Base-by-base conservation (phyloP, 2,329 filamentous ascomycete species). In the Daldinia sp. region DNA sequence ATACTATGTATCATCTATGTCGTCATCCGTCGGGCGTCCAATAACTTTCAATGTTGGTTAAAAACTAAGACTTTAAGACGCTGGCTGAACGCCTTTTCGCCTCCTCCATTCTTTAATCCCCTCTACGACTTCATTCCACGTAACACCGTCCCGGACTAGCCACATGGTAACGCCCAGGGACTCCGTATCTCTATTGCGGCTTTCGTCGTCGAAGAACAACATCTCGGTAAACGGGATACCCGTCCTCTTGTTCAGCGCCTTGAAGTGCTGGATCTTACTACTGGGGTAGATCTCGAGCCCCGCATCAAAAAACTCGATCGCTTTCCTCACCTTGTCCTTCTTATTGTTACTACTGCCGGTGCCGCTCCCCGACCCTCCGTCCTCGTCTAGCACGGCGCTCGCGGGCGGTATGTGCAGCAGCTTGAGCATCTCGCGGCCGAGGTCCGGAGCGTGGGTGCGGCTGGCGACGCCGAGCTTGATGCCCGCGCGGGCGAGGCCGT, bases 201-300 rank as follows among this genome's bases (percentile, higher is more conserved):
- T 85, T 86, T 98, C 95, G 74, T 98, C 95, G 74, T 98, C 95
- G 73, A 98, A 98, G 80, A 98, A 98, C 37, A 98, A 79, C 91
- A 98, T 97, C 54, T 98, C 93, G 71, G 91, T 87, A 76, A 89
- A 97, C 5, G 83, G 82, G 2, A 98, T 79, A 1, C 89, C 89
- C 13, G 91, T 94, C 63, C 88, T 85, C 78, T 90, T 87, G 9
- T 91, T 87, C 73, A 98, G 83, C 4, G 87, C 84, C 75, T 90
- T 86, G 75, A 98, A 97, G 80, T 98, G 95, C 69, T 88, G 87
- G n/a, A 91, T 90, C 85, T 98, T 98, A 77, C 85, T 91, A 1
- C 89, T 89, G 0, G 94, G 94, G 73, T 91, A 92, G 64, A 91
- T 91, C 80, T 92, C 89, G 62, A 90, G 59, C 4, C 86, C 82